A percentile compares a stretch with the other conserved stretches of the same genome.
Conservation (phyloP, 495 filamentous ascomycete genomes). For the Aspergillus wentii region DNA sequence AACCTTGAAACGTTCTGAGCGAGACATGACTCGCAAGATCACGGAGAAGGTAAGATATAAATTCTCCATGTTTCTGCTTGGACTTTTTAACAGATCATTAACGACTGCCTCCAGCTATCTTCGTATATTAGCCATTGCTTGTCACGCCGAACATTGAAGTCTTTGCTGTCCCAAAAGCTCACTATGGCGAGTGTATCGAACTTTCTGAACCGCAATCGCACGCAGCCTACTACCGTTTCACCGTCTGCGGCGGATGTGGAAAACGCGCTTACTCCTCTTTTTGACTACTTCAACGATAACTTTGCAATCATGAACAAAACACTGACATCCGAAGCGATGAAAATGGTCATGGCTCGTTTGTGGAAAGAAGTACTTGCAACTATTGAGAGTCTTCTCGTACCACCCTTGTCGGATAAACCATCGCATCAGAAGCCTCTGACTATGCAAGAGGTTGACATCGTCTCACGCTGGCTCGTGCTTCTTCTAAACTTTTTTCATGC, state of each 20-base stretch:
- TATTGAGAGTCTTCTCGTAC: conserved; percentile 85
- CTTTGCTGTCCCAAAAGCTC: conserved; percentile 67
- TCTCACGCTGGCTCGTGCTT: conserved; percentile 90
- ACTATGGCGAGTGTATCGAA: conserved; percentile 72
- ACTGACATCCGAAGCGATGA: conserved; percentile 87
- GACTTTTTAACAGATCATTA: too few relatives aligned
- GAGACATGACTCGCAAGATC: conserved; percentile 96
- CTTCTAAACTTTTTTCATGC: conserved; percentile 96
- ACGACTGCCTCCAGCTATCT: conserved; percentile 63
- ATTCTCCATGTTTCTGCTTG: too few relatives aligned
- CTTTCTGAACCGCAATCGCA: conserved; percentile 63
- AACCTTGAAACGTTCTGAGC: conserved; percentile 87
- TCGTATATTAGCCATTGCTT: conserved; percentile 89
- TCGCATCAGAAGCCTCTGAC: conserved; percentile 83
- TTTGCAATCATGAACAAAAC: conserved; percentile 99
- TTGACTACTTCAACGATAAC: conserved; percentile 97
- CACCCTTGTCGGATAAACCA: conserved; percentile 91
- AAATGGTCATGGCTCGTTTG: conserved; percentile 92
- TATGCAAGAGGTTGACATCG: conserved; percentile 87
- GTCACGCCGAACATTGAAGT: conserved; percentile 72
- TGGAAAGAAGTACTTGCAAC: conserved; percentile 97
- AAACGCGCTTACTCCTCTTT: conserved; percentile 80
- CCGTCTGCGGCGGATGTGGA: conserved; percentile 70
- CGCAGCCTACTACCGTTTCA: conserved; percentile 49
- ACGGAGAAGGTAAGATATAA: conserved; percentile 96